Evolutionary conservation across 1,284 basidiomycete genomes (phyloP).

Genomic region (Lentinula novae-zelandiae): DNA sequence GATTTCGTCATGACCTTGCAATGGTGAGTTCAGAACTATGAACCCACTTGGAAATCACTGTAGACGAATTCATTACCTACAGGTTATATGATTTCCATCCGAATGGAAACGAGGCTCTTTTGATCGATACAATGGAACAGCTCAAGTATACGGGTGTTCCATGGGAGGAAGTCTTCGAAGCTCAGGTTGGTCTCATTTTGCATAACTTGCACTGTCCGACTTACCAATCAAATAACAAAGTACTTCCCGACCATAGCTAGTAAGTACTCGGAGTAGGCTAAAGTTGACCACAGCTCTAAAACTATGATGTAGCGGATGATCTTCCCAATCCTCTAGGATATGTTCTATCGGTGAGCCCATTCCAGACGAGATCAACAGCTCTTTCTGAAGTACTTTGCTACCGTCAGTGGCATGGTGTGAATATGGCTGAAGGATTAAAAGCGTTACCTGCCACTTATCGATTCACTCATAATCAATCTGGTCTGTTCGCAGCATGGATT

Average conservation of each 20-base stretch:
- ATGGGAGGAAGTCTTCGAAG: slow-evolving; percentile 39
- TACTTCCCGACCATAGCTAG: slow-evolving; percentile 16
- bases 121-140: slow-evolving; percentile 53
- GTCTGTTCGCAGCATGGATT: slow-evolving; percentile 23
- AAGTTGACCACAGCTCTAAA: slow-evolving; percentile 19
- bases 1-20: slow-evolving; percentile 52
- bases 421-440: slow-evolving; percentile 58
- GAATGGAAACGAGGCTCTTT: slow-evolving; percentile 43
- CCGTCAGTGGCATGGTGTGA: slow-evolving; percentile 53
- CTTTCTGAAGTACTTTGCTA: neutral
- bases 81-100: slow-evolving; percentile 56
- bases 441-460: slow-evolving; percentile 51
- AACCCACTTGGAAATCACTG: neutral
- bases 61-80: neutral
- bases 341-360: neutral
- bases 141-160: slow-evolving; percentile 52
- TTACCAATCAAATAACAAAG: neutral
- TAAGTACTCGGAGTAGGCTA: neutral
- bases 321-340: slow-evolving; percentile 30
- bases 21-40: slow-evolving; percentile 36
- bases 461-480: slow-evolving; percentile 54
- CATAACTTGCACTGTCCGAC: neutral
- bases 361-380: neutral
- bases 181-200: slow-evolving; percentile 22
- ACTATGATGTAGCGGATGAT: slow-evolving; percentile 13